These are phyloP conservation scores for Trichoderma erinaceum DNA, from an alignment of 495 filamentous ascomycete genomes.

Conservation along the genomic window DNA sequence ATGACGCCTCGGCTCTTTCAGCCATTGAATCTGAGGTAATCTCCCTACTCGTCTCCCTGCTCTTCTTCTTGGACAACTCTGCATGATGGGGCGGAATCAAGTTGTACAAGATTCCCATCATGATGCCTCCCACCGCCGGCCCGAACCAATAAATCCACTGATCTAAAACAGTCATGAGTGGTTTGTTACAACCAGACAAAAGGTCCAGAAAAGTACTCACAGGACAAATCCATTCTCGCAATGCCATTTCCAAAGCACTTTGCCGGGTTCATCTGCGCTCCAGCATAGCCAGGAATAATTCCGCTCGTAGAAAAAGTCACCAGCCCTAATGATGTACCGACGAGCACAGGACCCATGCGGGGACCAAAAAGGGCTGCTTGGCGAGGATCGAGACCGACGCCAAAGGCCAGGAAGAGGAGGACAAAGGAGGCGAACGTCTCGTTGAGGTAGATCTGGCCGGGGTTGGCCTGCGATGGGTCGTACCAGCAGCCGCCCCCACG, in stretches of 20 bases:
- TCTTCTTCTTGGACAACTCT: neutral
- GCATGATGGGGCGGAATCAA: constrained; percentile 25
- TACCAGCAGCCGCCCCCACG: constrained; percentile 34
- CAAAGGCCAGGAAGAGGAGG: constrained; percentile 40
- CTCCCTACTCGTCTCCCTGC: neutral
- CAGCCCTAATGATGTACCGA: constrained; percentile 44
- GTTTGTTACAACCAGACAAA: neutral
- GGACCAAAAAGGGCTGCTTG: constrained; percentile 47
- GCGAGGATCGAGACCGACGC: constrained; percentile 53
- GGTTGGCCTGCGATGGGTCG: constrained; percentile 21
- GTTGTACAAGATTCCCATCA: constrained; percentile 24
- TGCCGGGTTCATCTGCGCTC: constrained; percentile 31
- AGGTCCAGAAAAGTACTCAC: constrained; percentile 16
- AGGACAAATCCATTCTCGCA: constrained; percentile 23
- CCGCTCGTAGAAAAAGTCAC: constrained; percentile 41
- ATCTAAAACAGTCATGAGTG: constrained; percentile 16
- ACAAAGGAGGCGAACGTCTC: constrained; percentile 41
- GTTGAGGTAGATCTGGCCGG: constrained; percentile 35
- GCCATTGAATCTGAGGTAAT: neutral
- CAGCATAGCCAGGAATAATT: constrained; percentile 41
- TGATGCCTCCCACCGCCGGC: constrained; percentile 21
- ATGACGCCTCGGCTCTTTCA: neutral
- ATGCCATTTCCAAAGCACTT: constrained; percentile 28
- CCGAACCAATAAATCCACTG: constrained; percentile 35
- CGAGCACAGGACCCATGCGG: constrained; percentile 44